Conservation (phyloP, 345 rosid genomes). For the Brassica juncea region DNA sequence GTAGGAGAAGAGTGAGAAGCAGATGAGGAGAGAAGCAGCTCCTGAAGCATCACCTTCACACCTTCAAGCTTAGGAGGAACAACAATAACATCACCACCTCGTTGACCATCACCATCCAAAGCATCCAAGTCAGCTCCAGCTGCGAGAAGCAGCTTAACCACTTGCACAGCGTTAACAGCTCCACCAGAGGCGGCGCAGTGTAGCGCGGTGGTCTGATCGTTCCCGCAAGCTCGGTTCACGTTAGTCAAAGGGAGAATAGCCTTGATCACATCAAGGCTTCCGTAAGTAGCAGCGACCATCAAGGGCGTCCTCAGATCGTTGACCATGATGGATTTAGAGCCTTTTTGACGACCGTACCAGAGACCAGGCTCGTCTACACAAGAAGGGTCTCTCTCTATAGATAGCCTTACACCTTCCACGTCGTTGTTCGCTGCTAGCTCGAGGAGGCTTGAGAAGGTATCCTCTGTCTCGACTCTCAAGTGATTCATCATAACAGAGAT, state of each 20-base stretch:
- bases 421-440: conserved; percentile 96
- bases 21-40: conserved; percentile 65
- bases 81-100: conserved; percentile 78
- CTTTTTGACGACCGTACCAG: conserved; percentile 92
- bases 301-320: conserved; percentile 78
- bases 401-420: conserved; percentile 57
- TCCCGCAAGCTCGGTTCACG: conserved; percentile 68
- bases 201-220: conserved; percentile 74
- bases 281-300: conserved; percentile 94
- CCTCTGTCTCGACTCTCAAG: conserved; percentile 76
- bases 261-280: conserved; percentile 73
- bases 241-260: conserved; percentile 66
- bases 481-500: conserved; percentile 56
- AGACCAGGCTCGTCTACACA: conserved; percentile 72
- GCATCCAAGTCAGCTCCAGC: conserved; percentile 78
- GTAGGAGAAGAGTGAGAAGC: conserved; percentile 53
- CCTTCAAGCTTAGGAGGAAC: conserved; percentile 71
- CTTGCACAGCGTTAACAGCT: conserved; percentile 69
- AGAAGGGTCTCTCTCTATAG: conserved; percentile 62
- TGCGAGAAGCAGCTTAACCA: conserved; percentile 71
- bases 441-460: conserved; percentile 78
- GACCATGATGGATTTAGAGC: conserved; percentile 71
- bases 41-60: conserved; percentile 60
- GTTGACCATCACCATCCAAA: conserved; percentile 59
- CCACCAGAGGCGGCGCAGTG: conserved; percentile 98